phyloP scores from a whole-genome alignment of 441 rosid species.

The Rhodomyrtus psidioides region DNA sequence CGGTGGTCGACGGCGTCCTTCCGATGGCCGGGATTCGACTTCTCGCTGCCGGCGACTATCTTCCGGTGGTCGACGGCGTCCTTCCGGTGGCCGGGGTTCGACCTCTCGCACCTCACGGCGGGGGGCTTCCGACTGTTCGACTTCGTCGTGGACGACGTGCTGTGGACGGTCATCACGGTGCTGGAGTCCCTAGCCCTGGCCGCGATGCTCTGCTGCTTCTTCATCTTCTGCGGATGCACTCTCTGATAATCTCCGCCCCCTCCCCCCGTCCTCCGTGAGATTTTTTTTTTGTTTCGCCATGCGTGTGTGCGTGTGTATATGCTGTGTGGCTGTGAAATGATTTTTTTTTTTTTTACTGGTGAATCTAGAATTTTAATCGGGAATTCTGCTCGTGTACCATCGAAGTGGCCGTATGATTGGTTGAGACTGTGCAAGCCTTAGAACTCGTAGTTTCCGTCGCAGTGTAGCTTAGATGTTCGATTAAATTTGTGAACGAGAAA shows the following conservation, averaged over 20 bases:
- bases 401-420: neutral
- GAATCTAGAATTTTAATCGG: neutral
- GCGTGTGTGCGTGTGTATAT: neutral
- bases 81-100: neutral
- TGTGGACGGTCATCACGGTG: constrained; percentile 50
- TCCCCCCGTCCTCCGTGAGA: neutral
- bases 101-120: neutral
- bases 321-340: neutral
- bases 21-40: constrained; percentile 3
- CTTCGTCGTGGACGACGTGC: constrained; percentile 51
- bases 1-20: constrained; percentile 25
- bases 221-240: constrained; percentile 75
- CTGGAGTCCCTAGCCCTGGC: constrained; percentile 59
- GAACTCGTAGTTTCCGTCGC: neutral
- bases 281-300: neutral
- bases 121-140: constrained; percentile 30
- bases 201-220: constrained; percentile 66
- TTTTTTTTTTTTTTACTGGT: neutral
- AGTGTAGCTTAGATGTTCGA: neutral
- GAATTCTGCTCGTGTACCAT: neutral
- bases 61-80: constrained; percentile 44
- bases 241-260: constrained; percentile 21
- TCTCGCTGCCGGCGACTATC: constrained; percentile 4
- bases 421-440: neutral
- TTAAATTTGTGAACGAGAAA: neutral